Conservation (phyloP, 2,329 filamentous ascomycete species). For the Exophiala sp. region DNA sequence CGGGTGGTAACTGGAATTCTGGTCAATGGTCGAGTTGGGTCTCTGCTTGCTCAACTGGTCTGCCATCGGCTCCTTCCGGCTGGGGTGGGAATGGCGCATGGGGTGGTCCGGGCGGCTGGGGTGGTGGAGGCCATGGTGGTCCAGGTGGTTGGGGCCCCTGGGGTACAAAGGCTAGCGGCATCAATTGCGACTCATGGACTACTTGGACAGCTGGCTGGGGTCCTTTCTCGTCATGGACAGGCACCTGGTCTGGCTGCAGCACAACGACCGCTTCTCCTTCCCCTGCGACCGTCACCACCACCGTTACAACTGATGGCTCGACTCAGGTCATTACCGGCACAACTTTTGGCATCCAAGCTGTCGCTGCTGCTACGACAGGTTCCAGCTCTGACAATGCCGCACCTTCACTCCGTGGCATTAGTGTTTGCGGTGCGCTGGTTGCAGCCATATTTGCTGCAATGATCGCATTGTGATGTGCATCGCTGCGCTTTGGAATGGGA, state of each 20-base stretch:
- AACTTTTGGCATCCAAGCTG: conserved; percentile 29
- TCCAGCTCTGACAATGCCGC: conserved; percentile 19
- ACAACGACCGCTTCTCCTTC: conserved; percentile 24
- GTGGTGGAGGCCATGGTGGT: conserved; percentile 19
- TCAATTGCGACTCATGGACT: conserved; percentile 28
- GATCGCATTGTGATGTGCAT: conserved; percentile 22
- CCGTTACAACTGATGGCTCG: conserved; percentile 20
- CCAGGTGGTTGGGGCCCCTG: conserved; percentile 24
- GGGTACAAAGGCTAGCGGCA: conserved; percentile 27
- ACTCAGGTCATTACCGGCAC: conserved; percentile 29
- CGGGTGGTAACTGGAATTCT: conserved; percentile 24
- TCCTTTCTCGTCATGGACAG: conserved; percentile 27
- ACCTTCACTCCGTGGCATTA: conserved; percentile 19
- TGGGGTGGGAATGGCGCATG: conserved; percentile 24
- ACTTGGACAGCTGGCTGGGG: conserved; percentile 30
- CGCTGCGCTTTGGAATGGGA: not conserved
- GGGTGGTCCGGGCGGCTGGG: conserved; percentile 20
- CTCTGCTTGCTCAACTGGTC: conserved; percentile 22
- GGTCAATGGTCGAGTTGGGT: conserved; percentile 25
- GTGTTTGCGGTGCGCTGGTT: conserved; percentile 23
- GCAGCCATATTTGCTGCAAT: conserved; percentile 27
- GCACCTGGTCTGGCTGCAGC: conserved; percentile 29
- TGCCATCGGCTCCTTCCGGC: conserved; percentile 24
- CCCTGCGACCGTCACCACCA: conserved; percentile 28
- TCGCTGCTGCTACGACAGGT: conserved; percentile 15